Conservation (phyloP, 306 rosid species). For the Ochetophila trinervis region DNA sequence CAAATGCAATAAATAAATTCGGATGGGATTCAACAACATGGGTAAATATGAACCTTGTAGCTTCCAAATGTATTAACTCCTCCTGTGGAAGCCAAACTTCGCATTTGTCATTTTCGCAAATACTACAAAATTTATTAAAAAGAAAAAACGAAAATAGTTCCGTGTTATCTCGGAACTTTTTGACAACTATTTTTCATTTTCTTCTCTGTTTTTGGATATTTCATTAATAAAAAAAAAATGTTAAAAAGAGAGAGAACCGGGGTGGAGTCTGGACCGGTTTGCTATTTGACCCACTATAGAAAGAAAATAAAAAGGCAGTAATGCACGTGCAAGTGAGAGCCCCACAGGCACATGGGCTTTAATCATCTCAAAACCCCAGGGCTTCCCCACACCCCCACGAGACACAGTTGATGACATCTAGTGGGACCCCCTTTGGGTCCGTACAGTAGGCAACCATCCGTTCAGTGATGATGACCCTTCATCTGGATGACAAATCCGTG, state of each 20-base stretch:
- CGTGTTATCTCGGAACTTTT: background rate
- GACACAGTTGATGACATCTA: conserved; percentile 29
- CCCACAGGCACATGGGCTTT: conserved; percentile 81
- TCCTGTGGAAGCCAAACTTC: conserved; percentile 2
- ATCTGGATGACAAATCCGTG: conserved; percentile 23
- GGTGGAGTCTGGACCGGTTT: conserved; percentile 48
- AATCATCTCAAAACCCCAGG: conserved; percentile 44
- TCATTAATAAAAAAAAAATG: background rate
- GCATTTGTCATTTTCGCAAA: conserved; percentile 6
- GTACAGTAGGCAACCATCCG: conserved; percentile 42
- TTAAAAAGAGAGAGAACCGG: background rate
- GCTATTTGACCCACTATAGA: conserved; percentile 31
- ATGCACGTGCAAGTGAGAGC: conserved; percentile 76
- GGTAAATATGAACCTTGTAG: no score
- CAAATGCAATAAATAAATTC: no score
- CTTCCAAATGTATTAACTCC: background rate
- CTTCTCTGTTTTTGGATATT: background rate
- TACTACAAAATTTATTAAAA: background rate
- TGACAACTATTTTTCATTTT: no score
- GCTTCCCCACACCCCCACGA: conserved; percentile 60
- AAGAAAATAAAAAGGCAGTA: conserved; percentile 29
- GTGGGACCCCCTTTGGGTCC: conserved; percentile 39
- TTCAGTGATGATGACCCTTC: conserved; percentile 44
- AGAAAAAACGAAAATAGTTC: background rate
- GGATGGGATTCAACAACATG: no score